Conservation (phyloP, 352 stramenopile species). For the Phytopythium ostracodes region DNA sequence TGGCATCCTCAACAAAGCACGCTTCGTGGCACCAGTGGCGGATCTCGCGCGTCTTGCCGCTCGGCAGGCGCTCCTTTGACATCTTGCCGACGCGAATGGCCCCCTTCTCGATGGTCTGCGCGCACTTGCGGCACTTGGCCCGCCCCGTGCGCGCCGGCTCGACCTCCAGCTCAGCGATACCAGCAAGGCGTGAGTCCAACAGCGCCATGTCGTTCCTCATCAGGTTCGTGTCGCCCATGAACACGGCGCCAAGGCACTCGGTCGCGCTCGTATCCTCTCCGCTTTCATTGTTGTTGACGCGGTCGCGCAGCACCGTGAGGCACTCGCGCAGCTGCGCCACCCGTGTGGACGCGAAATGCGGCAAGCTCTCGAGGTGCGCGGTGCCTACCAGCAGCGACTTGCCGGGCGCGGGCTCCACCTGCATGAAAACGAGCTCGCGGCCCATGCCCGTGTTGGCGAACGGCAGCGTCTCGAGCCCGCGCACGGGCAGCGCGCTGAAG, state of each 20-base stretch:
- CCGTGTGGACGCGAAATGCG: conserved; percentile 36
- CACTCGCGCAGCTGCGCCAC: conserved; percentile 58
- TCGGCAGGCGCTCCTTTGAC: conserved; percentile 36
- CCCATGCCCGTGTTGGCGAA: conserved; percentile 76
- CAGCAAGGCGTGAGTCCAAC: conserved; percentile 32
- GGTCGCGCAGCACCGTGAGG: conserved; percentile 38
- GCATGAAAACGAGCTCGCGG: conserved; percentile 56
- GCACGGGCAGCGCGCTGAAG: conserved; percentile 71
- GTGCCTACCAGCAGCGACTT: conserved; percentile 55
- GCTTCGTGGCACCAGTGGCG: conserved; percentile 52
- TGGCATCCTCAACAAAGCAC: conserved; percentile 41
- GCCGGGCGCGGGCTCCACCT: conserved; percentile 42
- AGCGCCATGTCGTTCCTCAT: conserved; percentile 55
- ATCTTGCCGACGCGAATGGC: conserved; percentile 50
- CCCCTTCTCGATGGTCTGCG: conserved; percentile 37
- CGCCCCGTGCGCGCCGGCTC: conserved; percentile 46
- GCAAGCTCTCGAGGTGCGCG: conserved; percentile 69
- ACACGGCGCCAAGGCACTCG: conserved; percentile 52
- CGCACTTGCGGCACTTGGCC: conserved; percentile 55
- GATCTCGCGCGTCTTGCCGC: conserved; percentile 42
- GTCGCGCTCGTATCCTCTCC: conserved; percentile 5
- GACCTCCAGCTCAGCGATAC: conserved; percentile 37
- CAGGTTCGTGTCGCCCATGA: conserved; percentile 80
- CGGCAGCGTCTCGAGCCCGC: conserved; percentile 47
- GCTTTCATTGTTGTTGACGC: conserved; percentile 22